A percentile compares a stretch with the other conserved stretches of the same genome.
Conservation (phyloP, 163 green algal genomes). For the Volvox carteri region DNA sequence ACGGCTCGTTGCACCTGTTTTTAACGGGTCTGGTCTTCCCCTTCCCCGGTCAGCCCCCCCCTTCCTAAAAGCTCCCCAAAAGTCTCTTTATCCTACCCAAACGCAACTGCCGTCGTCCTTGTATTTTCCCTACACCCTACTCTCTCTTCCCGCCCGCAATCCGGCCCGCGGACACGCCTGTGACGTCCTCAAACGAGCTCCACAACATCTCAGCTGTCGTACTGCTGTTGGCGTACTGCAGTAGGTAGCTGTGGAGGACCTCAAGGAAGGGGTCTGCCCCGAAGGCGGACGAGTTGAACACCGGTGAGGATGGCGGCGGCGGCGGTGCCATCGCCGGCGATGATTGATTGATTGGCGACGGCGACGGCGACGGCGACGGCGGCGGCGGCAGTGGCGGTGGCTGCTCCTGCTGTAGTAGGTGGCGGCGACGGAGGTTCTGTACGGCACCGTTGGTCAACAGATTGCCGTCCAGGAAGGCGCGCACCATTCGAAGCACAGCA, state of each 20-base stretch:
- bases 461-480: conserved; percentile 74
- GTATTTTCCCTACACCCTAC: no score
- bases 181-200: not conserved
- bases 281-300: not conserved
- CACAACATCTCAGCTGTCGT: conserved; percentile 17
- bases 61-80: no score
- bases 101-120: no score
- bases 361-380: not conserved
- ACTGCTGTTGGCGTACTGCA: conserved; percentile 16
- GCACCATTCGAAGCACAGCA: conserved; percentile 90
- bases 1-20: no score
- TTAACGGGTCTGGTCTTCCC: no score
- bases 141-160: no score
- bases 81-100: no score
- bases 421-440: not conserved
- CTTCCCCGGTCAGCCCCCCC: no score
- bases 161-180: not conserved
- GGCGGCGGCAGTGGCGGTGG: not conserved
- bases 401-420: not conserved
- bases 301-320: not conserved
- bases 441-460: not conserved
- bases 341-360: not conserved
- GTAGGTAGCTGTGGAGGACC: not conserved
- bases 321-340: not conserved
- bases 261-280: not conserved